Base-by-base conservation (phyloP, 1,139 yeast species). In the Magnusiomyces sp. region DNA sequence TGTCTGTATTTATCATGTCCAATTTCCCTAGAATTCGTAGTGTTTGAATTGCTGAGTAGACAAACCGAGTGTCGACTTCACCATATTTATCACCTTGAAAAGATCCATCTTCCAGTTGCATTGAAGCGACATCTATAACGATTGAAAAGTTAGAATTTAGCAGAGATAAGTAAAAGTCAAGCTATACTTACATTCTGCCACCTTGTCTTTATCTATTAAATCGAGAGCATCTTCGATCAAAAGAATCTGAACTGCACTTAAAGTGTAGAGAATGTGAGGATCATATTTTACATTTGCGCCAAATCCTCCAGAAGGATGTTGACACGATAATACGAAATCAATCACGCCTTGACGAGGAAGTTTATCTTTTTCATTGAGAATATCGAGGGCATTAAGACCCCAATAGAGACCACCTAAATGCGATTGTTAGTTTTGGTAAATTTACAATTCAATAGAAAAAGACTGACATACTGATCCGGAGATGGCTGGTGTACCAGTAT, bases 271-370 rank as follows among this genome's bases (percentile, higher is more conserved):
- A n/a, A 92, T 66, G 63, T 92, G 98, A 0, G 94, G 83, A 63
- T 94, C 98, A 60, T 92, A 97, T 23, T 76, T 71, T 0, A 95
- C 95, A 55, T 82, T 86, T 0, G 97, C 83, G 0, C 95, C 95
- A 70, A 90, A 92, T 1, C 95, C 97, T 10, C 97, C 96, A 14
- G 59, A 52, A 2, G 57, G 49, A 47, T 69, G 68, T 67, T 79
- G 81, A 62, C 98, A 90, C 16, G 76, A 70, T 60, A 79, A 56
- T 5, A 92, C 85, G 63, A 81, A 94, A 14, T 71, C 69, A 2
- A 86, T 68, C 16, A 92, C 80, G 6, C 82, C 87, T 0, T 72
- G 67, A 50, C 73, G 70, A 11, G 82, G 75, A 48, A 92, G 76
- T 1, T 80, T 74, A n/a, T 75, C 75, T 23, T 73, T 69, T 1